Evolutionary conservation across 352 stramenopile genomes (phyloP).

Genomic region (Globisporangium barbulae): DNA sequence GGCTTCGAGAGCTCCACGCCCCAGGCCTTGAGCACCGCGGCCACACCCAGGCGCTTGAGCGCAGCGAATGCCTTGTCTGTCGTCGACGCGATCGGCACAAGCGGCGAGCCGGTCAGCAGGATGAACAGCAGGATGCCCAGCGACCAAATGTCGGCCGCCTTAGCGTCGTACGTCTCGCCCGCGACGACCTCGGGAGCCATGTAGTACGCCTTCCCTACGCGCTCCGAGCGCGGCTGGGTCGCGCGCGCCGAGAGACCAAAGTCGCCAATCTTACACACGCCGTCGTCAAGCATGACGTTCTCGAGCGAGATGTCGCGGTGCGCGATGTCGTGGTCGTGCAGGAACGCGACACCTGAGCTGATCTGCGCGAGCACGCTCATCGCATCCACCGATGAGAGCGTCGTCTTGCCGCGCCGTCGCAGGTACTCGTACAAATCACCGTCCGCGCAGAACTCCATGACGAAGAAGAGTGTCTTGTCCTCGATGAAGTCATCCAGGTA

Average conservation of each 20-base stretch:
- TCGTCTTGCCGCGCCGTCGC: constrained; percentile 18
- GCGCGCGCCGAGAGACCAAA: constrained; percentile 39
- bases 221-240: constrained; percentile 27
- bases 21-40: constrained; percentile 27
- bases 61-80: constrained; percentile 39
- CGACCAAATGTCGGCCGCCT: constrained; percentile 58
- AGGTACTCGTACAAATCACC: constrained; percentile 20
- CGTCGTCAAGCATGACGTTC: constrained; percentile 37
- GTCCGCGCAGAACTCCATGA: constrained; percentile 3
- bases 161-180: constrained; percentile 32
- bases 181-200: constrained; percentile 49
- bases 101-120: constrained; percentile 50
- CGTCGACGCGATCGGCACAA: constrained; percentile 33
- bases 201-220: constrained; percentile 52
- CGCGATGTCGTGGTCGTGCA: constrained; percentile 30
- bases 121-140: constrained; percentile 59
- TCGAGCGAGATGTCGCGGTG: constrained; percentile 45
- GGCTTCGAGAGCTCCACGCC: constrained; percentile 24
- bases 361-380: constrained; percentile 30
- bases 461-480: constrained; percentile 17
- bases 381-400: constrained; percentile 17
- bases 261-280: constrained; percentile 42
- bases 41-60: constrained; percentile 30
- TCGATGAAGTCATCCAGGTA: constrained; percentile 46
- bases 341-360: constrained; percentile 24